Base-by-base conservation (phyloP, 176 grass and related monocot genomes). In the Dendrocalamus sinicus region DNA sequence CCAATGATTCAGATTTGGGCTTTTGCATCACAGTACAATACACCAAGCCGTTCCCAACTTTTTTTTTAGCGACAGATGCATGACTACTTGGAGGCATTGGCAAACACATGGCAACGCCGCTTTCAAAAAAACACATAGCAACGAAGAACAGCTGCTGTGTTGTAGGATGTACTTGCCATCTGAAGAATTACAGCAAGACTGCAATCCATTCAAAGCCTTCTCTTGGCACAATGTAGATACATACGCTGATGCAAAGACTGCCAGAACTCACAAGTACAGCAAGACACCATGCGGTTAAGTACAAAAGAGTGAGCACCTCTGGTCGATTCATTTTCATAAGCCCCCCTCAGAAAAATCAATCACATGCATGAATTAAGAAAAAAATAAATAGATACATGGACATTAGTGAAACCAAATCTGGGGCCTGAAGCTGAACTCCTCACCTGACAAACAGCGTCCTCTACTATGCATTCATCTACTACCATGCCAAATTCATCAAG, bases 261-360 rank as follows among this genome's bases (percentile, higher is more conserved):
- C 73, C 53, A 83, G 17, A 37, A n/a, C 26, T 83, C 53, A 83
- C 11, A 37, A n/a, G 63, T 32, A 16, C 4, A 41, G 5, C 26
- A 78, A 53, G 35, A 72, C 16, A 71, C 57, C 26, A 84, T 85
- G 22, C 66, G 41, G 50, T 87, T 73, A 82, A 87, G 72, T 79
- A 75, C 61, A 75, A 39, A 62, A 78, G 32, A 54, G 39, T 80
- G 72, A 85, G 81, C 67, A 59, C 72, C 67, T 46, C 55, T 84
- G 17, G 40, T 74, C 9, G 7, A 8, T 71, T 76, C 22, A 44
- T 75, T 78, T 66, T 76, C 30, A 40, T 9, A 40, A 76, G 24
- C 47, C 23, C 37, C 67, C 9, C 7, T 11, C 59, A 79, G 37
- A 70, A 76, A 80, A 77, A 72, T 72, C 23, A 26, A 62, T 57